Base-by-base conservation (phyloP, 2,329 filamentous ascomycete species). In the Trichophaea hybrida region DNA sequence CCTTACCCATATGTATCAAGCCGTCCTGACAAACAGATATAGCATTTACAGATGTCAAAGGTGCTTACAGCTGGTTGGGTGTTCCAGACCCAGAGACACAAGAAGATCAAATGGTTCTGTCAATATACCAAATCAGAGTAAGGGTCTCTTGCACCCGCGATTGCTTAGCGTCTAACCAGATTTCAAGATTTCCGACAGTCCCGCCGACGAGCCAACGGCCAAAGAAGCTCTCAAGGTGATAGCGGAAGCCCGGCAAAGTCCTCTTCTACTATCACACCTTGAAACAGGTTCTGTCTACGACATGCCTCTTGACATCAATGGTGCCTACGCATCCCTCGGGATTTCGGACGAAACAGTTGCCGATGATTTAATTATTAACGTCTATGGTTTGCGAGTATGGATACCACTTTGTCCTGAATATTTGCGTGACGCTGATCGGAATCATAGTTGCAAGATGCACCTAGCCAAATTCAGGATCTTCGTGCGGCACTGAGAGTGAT, bases 21-120 rank as follows among this genome's bases (percentile, higher is more conserved):
- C 38, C 38, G 10, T 43, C 38, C 10, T 43, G 38, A 43, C n/a
- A 1, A 43, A 2, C 8, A 24, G n/a, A 33, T 55, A 54, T 61
- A 76, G 74, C 74, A 12, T 74, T 84, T 33, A 77, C 82, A 62
- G 81, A 77, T n/a, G 78, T 80, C 58, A 76, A 81, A 50, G 80
- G 85, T 68, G 84, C 84, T 1, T 73, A 84, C 35, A 72, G 77
- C 10, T 86, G 78, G 72, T 74, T 86, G 10, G 79, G 76, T 6
- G 77, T 80, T 8, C 72, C 75, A 55, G 32, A 34, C 33, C 71
- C 71, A 8, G 32, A 34, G 31, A 31, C 13, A 6, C 77, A 75
- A 7, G 67, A 74, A 1, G 81, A 84, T 67, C 79, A 82, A 52
- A 79, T 79, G 63, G 73, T 84, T 40, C 71, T 77, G 53, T 75